Conservation (phyloP, 176 grass and related monocot species). For the Thinopyrum elongatum region DNA sequence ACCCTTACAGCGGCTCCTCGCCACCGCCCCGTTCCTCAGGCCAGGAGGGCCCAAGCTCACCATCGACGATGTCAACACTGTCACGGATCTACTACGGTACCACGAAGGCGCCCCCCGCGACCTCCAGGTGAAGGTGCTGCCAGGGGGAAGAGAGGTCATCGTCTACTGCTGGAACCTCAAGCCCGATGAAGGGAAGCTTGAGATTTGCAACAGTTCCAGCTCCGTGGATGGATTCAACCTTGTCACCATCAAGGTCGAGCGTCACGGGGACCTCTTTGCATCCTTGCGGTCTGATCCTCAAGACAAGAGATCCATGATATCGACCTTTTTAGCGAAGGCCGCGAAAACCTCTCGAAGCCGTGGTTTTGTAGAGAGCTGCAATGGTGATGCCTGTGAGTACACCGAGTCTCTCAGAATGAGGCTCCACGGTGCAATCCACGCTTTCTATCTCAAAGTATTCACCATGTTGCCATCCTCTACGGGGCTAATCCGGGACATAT, state of each 20-base stretch:
- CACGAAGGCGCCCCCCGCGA: not conserved
- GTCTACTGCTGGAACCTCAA: not conserved
- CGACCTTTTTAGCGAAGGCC: no score
- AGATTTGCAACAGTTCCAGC: no score
- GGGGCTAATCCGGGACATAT: no score
- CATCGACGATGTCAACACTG: not conserved
- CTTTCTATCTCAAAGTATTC: no score
- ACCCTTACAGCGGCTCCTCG: not conserved
- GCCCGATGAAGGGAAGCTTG: not conserved
- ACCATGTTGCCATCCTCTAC: no score
- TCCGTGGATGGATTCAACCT: not conserved
- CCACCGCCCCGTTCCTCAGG: not conserved
- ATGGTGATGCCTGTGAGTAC: no score
- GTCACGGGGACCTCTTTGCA: not conserved
- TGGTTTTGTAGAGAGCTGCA: no score
- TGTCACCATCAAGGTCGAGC: not conserved
- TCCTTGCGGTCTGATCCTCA: no score
- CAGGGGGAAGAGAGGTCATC: not conserved
- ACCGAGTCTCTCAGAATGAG: no score
- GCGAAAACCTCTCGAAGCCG: no score
- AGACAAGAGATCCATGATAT: no score
- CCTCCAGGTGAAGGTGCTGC: not conserved
- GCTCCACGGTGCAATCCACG: no score
- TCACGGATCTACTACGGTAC: not conserved
- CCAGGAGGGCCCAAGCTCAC: not conserved